Conservation (phyloP, 352 stramenopile genomes). For the Globisporangium cylindrosporum region DNA sequence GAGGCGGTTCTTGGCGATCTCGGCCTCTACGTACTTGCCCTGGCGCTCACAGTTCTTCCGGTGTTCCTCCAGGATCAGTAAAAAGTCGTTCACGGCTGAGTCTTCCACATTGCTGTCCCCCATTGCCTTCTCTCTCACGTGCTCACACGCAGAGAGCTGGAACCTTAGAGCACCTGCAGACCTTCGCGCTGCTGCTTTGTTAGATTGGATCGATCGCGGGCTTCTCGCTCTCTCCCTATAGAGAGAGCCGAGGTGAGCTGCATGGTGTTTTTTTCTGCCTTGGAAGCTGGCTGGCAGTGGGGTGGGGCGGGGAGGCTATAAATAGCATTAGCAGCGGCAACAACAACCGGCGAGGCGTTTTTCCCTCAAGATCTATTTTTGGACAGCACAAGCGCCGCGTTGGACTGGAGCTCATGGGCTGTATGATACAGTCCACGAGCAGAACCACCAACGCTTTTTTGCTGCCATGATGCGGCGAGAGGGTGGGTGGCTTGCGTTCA, state of each 20-base stretch:
- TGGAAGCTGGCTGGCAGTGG: not conserved
- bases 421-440: not conserved
- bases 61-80: slow-evolving; percentile 93
- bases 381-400: not conserved
- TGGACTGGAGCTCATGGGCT: not conserved
- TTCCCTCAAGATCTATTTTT: not conserved
- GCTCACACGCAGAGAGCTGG: not conserved
- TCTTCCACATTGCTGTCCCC: slow-evolving; percentile 67
- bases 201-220: not conserved
- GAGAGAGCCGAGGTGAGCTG: not conserved
- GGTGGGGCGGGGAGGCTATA: not conserved
- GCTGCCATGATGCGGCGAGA: not conserved
- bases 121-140: not conserved
- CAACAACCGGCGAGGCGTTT: not conserved
- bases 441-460: not conserved
- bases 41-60: slow-evolving; percentile 96
- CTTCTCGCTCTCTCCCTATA: not conserved
- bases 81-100: slow-evolving; percentile 82
- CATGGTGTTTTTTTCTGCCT: slow-evolving; percentile 4
- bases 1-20: slow-evolving; percentile 95
- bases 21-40: slow-evolving; percentile 96
- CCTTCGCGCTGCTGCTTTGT: not conserved
- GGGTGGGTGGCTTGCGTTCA: not conserved
- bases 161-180: not conserved
- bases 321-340: not conserved